Evolutionary conservation across 148 eudicot genomes (phyloP).

Genomic region (Fallopia convolvulus): DNA sequence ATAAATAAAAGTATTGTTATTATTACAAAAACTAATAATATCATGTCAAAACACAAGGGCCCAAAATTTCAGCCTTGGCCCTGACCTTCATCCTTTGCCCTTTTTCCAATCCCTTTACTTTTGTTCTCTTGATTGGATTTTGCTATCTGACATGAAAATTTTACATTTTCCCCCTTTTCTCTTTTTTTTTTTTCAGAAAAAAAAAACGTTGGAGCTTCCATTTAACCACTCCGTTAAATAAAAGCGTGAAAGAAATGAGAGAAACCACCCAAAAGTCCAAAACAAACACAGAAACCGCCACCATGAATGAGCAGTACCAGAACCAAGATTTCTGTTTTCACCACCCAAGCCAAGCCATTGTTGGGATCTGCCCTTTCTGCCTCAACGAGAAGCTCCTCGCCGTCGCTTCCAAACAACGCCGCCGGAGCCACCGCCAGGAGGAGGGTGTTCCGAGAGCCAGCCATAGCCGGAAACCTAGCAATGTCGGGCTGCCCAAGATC

Average conservation of each 20-base stretch:
- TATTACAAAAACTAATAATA: too few species aligned
- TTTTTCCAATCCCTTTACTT: too few species aligned
- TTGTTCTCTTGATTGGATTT: too few species aligned
- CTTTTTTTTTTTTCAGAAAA: neutral
- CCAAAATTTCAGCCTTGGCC: too few species aligned
- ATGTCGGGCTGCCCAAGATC: neutral
- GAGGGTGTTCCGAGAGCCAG: neutral
- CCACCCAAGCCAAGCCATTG: neutral
- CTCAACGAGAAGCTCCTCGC: neutral
- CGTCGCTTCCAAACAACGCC: constrained; percentile 12
- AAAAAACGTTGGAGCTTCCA: neutral
- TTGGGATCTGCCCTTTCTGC: constrained; percentile 8
- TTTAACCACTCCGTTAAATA: neutral
- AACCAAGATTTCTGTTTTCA: neutral
- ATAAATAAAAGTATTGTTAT: too few species aligned
- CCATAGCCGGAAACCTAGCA: neutral
- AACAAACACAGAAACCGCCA: neutral
- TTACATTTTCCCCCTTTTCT: neutral
- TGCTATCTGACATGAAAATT: too few species aligned
- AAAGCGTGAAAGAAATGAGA: neutral
- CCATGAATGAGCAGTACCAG: neutral
- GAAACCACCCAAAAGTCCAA: neutral
- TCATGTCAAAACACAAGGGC: too few species aligned
- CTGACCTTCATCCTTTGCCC: too few species aligned
- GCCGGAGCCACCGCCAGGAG: neutral